Conservation (phyloP, 768 basidiomycete genomes). For the Saitozyma sp. region DNA sequence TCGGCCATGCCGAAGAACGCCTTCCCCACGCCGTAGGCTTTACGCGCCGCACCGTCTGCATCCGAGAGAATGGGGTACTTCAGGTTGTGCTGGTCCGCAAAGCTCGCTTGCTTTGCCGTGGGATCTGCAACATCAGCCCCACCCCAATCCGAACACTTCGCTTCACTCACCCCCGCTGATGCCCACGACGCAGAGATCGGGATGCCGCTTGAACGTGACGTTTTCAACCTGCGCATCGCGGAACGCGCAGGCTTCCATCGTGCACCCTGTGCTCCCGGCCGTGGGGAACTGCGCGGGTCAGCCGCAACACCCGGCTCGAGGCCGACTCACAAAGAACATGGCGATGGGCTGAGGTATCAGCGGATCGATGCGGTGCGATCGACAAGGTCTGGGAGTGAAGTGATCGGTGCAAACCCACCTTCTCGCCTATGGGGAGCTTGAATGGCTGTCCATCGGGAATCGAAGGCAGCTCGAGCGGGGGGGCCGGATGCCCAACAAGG, state of each 20-base stretch:
- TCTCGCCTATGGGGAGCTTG: conserved; percentile 56
- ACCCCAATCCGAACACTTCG: too few species aligned
- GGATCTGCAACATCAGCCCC: conserved; percentile 59
- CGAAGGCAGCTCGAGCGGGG: conserved; percentile 62
- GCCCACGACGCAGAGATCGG: conserved; percentile 67
- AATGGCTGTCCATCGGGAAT: conserved; percentile 66
- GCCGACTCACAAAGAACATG: conserved; percentile 66
- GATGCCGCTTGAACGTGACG: conserved; percentile 61
- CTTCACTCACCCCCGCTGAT: conserved; percentile 62
- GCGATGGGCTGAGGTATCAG: conserved; percentile 61
- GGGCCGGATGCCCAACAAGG: conserved; percentile 67
- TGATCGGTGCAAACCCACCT: conserved; percentile 24
- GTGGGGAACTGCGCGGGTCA: conserved; percentile 23
- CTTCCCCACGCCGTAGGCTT: conserved; percentile 67
- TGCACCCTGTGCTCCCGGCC: conserved; percentile 73
- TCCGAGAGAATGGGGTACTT: conserved; percentile 77
- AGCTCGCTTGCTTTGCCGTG: conserved; percentile 70
- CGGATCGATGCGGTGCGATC: conserved; percentile 38
- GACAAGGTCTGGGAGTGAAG: neutral
- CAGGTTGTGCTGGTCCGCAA: conserved; percentile 60
- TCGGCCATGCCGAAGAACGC: conserved; percentile 63
- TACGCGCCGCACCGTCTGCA: conserved; percentile 62
- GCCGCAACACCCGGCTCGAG: conserved; percentile 60
- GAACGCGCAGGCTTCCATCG: conserved; percentile 77
- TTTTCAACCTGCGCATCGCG: conserved; percentile 72